phyloP scores from a whole-genome alignment of 345 rosid genomes.

The Orychophragmus violaceus region DNA sequence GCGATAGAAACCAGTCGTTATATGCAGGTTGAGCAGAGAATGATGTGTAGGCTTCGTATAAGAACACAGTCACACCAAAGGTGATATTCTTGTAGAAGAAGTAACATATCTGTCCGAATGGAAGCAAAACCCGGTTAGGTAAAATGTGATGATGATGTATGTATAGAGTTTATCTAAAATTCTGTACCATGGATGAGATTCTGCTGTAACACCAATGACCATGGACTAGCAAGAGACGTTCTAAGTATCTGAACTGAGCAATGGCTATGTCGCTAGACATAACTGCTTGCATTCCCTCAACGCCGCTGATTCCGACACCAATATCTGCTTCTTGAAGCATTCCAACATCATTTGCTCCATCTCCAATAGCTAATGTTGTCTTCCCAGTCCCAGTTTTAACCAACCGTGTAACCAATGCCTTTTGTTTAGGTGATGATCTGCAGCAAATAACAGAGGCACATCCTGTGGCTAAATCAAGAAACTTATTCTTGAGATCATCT shows the following conservation, averaged over 20 bases:
- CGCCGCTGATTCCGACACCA: slow-evolving; percentile 92
- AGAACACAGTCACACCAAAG: slow-evolving; percentile 86
- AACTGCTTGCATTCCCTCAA: slow-evolving; percentile 99
- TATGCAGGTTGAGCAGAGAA: slow-evolving; percentile 86
- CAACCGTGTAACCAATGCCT: slow-evolving; percentile 86
- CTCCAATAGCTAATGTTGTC: slow-evolving; percentile 88
- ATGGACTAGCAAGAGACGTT: slow-evolving; percentile 86
- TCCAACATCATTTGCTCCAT: slow-evolving; percentile 98
- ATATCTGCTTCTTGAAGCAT: slow-evolving; percentile 99
- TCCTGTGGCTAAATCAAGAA: slow-evolving; percentile 77
- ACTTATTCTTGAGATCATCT: slow-evolving; percentile 59
- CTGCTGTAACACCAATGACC: slow-evolving; percentile 99
- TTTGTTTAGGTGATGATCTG: slow-evolving; percentile 95
- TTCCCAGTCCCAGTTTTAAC: slow-evolving; percentile 78
- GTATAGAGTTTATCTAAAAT: not conserved
- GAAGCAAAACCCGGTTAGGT: not conserved
- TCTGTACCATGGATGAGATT: slow-evolving; percentile 79
- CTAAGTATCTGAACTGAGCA: slow-evolving; percentile 78
- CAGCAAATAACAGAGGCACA: slow-evolving; percentile 98
- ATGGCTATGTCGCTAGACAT: slow-evolving; percentile 45
- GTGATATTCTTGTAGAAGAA: slow-evolving; percentile 98
- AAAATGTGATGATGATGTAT: not conserved
- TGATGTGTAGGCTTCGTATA: slow-evolving; percentile 76
- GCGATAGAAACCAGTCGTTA: slow-evolving; percentile 86
- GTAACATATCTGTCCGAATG: slow-evolving; percentile 70